Evolutionary conservation across 805 yeast genomes (phyloP).

Genomic region (Ogataea ganodermae): DNA sequence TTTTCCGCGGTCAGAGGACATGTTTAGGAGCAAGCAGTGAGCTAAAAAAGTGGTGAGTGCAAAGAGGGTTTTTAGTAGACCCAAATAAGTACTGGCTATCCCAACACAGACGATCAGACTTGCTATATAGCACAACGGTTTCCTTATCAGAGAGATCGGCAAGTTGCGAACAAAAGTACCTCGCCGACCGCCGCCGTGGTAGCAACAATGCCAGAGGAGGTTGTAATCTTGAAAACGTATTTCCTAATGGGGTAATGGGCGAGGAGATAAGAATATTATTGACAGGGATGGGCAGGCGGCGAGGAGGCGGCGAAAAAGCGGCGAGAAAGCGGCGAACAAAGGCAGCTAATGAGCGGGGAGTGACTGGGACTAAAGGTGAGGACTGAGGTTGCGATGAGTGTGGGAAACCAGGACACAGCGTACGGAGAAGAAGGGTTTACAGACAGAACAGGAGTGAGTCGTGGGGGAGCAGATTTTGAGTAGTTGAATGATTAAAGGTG

Average conservation of each 20-base stretch:
- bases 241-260: slow-evolving; percentile 5
- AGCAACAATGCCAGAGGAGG: too few relatives aligned
- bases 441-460: too few relatives aligned
- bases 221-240: too few relatives aligned
- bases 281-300: too few relatives aligned
- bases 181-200: background rate
- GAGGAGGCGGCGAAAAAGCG: background rate
- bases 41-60: background rate
- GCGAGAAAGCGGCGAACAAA: background rate
- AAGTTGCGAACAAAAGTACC: too few relatives aligned
- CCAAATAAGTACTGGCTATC: too few relatives aligned
- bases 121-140: background rate
- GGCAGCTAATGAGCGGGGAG: background rate
- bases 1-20: slow-evolving; percentile 21
- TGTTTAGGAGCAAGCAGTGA: background rate
- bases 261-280: too few relatives aligned
- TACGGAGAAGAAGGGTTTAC: too few relatives aligned
- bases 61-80: too few relatives aligned
- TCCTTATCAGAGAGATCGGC: background rate
- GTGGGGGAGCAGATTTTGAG: too few relatives aligned
- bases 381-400: background rate
- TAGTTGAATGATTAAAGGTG: too few relatives aligned
- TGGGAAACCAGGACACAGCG: background rate
- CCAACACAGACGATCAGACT: too few relatives aligned
- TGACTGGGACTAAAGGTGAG: background rate